Evolutionary conservation across 495 filamentous ascomycete species (phyloP).

Genomic region (Penicillium lagena): DNA sequence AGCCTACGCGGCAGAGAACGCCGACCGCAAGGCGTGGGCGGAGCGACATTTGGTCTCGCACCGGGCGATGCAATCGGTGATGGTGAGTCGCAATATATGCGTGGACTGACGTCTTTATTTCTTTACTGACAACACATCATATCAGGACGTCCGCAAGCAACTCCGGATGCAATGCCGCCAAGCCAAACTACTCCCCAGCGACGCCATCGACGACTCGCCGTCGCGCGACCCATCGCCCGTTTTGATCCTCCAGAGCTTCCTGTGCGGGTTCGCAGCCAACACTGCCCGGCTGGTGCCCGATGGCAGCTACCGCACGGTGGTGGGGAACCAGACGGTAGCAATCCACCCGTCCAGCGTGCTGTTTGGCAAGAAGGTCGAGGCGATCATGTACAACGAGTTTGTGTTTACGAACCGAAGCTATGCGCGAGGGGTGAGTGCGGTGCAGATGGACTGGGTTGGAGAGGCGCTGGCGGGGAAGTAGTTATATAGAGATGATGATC

Average conservation of each 20-base stretch:
- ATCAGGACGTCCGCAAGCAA: conserved; percentile 78
- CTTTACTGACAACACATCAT: too few species aligned
- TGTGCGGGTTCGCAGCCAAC: conserved; percentile 74
- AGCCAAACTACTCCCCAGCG: conserved; percentile 31
- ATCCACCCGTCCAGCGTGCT: conserved; percentile 87
- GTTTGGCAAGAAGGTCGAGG: conserved; percentile 82
- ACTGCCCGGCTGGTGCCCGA: conserved; percentile 80
- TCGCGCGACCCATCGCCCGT: conserved; percentile 28
- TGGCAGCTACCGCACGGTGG: conserved; percentile 74
- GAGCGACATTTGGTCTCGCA: conserved; percentile 69
- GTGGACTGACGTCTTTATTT: conserved; percentile 5
- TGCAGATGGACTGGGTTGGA: conserved; percentile 83
- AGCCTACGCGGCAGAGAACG: conserved; percentile 66
- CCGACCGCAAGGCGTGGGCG: conserved; percentile 72
- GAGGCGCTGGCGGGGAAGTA: conserved; percentile 50
- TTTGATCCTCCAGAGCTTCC: conserved; percentile 69
- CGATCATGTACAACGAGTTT: conserved; percentile 93
- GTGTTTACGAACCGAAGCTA: conserved; percentile 92
- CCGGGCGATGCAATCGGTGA: conserved; percentile 74
- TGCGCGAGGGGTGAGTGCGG: conserved; percentile 78
- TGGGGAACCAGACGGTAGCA: conserved; percentile 77
- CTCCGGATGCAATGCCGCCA: conserved; percentile 58
- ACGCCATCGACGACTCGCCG: conserved; percentile 5
- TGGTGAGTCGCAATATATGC: conserved; percentile 40
- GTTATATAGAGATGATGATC: not conserved